phyloP scores from a whole-genome alignment of 345 rosid genomes.

The Linum lewisii region DNA sequence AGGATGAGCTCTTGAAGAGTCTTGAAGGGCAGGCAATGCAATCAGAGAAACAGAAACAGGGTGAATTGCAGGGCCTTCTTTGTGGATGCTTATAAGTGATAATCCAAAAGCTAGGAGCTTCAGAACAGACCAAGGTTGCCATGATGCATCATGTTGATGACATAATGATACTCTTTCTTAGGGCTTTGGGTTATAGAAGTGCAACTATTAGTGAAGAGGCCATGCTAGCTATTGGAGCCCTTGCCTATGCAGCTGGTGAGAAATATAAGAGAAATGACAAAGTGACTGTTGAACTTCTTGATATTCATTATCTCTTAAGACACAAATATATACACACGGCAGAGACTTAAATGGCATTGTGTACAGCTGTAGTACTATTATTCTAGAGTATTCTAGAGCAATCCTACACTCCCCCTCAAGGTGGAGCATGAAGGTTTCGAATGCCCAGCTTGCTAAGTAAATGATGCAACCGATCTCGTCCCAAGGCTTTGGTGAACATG shows the following conservation, averaged over 20 bases:
- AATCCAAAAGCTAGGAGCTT: slow-evolving; percentile 68
- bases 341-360: too few species aligned
- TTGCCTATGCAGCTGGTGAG: slow-evolving; percentile 93
- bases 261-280: too few species aligned
- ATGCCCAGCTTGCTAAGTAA: not conserved
- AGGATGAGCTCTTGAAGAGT: slow-evolving; percentile 61
- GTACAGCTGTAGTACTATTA: too few species aligned
- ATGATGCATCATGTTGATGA: slow-evolving; percentile 65
- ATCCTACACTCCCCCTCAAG: not conserved
- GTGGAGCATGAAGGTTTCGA: not conserved
- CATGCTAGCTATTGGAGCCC: slow-evolving; percentile 96
- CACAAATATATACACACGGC: too few species aligned
- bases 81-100: slow-evolving; percentile 95
- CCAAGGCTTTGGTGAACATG: not conserved
- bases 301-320: too few species aligned
- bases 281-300: too few species aligned
- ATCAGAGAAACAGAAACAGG: slow-evolving; percentile 83
- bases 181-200: slow-evolving; percentile 78
- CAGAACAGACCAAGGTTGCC: slow-evolving; percentile 50
- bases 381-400: too few species aligned
- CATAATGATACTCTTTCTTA: slow-evolving; percentile 75
- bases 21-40: slow-evolving; percentile 59
- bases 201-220: slow-evolving; percentile 98
- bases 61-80: slow-evolving; percentile 78
- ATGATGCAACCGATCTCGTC: not conserved